Evolutionary conservation across 306 rosid genomes (phyloP).

Genomic region (Quercus engelmannii): DNA sequence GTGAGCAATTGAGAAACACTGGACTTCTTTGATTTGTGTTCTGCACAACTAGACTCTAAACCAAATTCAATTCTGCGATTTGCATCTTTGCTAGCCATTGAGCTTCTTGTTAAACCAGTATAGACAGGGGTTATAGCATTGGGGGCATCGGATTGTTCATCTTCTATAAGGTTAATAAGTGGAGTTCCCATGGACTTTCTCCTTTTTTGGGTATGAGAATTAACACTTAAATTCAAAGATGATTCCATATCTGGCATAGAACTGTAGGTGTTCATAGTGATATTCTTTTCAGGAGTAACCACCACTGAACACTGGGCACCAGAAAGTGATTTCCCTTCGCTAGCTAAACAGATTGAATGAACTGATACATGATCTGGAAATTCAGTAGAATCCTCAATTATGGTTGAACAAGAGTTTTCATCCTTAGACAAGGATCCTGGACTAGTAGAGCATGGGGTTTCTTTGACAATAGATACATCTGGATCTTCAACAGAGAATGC

Average conservation of each 20-base stretch:
- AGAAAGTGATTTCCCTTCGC: conserved; percentile 32
- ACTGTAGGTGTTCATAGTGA: conserved; percentile 27
- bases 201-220: conserved; percentile 72
- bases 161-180: conserved; percentile 36
- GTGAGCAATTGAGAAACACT: conserved; percentile 27
- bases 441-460: conserved; percentile 53
- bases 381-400: conserved; percentile 48
- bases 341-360: conserved; percentile 23
- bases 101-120: conserved; percentile 23
- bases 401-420: conserved; percentile 40
- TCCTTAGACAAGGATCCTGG: conserved; percentile 43
- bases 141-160: conserved; percentile 33
- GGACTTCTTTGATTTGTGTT: conserved; percentile 21
- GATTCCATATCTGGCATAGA: conserved; percentile 53
- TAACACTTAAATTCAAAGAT: conserved; percentile 63
- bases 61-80: conserved; percentile 42
- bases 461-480: conserved; percentile 50
- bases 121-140: conserved; percentile 36
- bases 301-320: conserved; percentile 33
- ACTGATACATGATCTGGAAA: conserved; percentile 33
- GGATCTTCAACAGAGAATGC: conserved; percentile 39
- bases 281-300: conserved; percentile 57
- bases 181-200: conserved; percentile 50
- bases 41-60: conserved; percentile 21
- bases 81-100: conserved; percentile 28